Conservation (phyloP, 352 stramenopile genomes). For the Globisporangium splendens region DNA sequence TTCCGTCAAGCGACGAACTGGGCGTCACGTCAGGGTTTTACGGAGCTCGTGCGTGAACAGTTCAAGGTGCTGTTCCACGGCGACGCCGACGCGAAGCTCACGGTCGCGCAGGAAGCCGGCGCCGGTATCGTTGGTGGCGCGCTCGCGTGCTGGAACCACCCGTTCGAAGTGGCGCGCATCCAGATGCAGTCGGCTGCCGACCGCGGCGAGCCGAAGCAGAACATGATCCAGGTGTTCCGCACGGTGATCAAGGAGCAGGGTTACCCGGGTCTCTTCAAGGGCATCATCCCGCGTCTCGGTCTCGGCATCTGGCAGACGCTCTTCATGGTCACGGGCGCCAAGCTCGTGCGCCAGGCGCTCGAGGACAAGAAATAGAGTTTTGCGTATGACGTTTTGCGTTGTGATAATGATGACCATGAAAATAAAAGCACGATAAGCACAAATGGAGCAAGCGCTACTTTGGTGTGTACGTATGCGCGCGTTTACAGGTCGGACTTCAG, state of each 20-base stretch:
- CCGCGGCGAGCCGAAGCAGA: constrained; percentile 85
- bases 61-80: constrained; percentile 87
- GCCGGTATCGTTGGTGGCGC: constrained; percentile 85
- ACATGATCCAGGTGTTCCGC: constrained; percentile 89
- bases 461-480: not conserved
- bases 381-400: not conserved
- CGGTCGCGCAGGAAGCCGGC: constrained; percentile 80
- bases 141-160: constrained; percentile 90
- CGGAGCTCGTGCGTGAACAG: constrained; percentile 79
- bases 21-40: constrained; percentile 89
- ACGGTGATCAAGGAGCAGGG: constrained; percentile 85
- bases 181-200: constrained; percentile 90
- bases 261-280: constrained; percentile 84
- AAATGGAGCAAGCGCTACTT: not conserved
- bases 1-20: constrained; percentile 92
- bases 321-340: constrained; percentile 91
- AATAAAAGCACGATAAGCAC: not conserved
- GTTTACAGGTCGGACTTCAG: constrained; percentile 39
- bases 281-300: constrained; percentile 83
- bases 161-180: constrained; percentile 90
- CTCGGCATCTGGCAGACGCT: constrained; percentile 90
- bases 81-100: constrained; percentile 84
- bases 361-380: constrained; percentile 41
- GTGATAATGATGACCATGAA: not conserved
- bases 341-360: constrained; percentile 85